Evolutionary conservation across 139 green algal genomes (phyloP).

Genomic region (Chara braunii): DNA sequence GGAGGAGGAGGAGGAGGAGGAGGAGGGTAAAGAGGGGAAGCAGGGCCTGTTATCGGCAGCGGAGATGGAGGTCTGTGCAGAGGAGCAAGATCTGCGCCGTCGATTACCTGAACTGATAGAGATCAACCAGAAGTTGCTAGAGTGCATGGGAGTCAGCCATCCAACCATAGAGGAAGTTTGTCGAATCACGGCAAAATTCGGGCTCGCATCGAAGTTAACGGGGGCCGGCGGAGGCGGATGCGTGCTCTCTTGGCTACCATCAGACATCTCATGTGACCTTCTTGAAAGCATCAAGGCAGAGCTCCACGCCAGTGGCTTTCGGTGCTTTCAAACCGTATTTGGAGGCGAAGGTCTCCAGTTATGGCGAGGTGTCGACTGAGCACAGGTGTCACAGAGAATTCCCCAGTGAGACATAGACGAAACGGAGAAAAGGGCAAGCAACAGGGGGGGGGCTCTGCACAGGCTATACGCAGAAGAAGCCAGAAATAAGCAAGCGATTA

Average conservation of each 20-base stretch:
- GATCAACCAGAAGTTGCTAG: conserved; percentile 28
- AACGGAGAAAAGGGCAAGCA: no score
- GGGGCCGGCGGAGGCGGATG: conserved; percentile 30
- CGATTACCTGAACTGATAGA: conserved; percentile 28
- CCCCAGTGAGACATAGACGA: no score
- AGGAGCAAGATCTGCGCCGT: no score
- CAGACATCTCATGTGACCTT: not conserved
- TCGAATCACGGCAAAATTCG: not conserved
- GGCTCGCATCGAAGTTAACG: conserved; percentile 32
- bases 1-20: not conserved
- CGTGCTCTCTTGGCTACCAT: conserved; percentile 24
- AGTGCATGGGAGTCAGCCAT: conserved; percentile 22
- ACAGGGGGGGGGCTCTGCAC: no score
- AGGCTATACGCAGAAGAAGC: no score
- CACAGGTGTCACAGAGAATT: no score
- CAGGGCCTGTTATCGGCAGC: no score
- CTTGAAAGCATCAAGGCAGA: not conserved
- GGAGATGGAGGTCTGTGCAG: no score
- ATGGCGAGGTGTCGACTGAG: no score
- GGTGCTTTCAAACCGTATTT: not conserved
- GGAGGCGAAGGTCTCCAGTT: not conserved
- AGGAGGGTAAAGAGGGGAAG: not conserved
- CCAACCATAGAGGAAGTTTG: conserved; percentile 5
- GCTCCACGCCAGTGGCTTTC: not conserved
- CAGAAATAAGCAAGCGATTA: no score